Evolutionary conservation across 208 protist species (phyloP).

Genomic region (Sergeia podlipaevii): DNA sequence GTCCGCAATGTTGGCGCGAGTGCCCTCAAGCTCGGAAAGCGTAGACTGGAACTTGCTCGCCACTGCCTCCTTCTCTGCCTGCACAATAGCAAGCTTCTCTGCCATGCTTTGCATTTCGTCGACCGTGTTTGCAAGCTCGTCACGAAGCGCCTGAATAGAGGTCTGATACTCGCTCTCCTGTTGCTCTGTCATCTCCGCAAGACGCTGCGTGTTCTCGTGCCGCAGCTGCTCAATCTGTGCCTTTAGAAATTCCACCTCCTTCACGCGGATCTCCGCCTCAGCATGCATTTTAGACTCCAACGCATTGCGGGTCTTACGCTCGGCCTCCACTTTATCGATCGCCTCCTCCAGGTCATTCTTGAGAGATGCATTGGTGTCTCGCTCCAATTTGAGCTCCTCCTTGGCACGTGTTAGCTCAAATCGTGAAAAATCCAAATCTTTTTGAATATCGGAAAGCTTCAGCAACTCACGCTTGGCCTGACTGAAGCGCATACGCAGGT

Average conservation of each 20-base stretch:
- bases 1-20: constrained; percentile 1
- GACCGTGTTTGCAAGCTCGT: constrained; percentile 33
- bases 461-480: constrained; percentile 77
- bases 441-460: constrained; percentile 64
- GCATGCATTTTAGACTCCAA: constrained; percentile 23
- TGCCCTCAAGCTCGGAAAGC: constrained; percentile 17
- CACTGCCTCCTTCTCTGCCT: constrained; percentile 26
- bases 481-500: constrained; percentile 61
- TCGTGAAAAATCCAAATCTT: constrained; percentile 70
- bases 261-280: constrained; percentile 27
- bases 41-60: constrained; percentile 13
- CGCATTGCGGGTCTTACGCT: constrained; percentile 34
- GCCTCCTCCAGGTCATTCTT: constrained; percentile 55
- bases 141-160: constrained; percentile 56
- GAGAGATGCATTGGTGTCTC: constrained; percentile 33
- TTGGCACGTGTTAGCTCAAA: constrained; percentile 69
- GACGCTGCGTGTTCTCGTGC: constrained; percentile 36
- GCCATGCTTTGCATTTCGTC: constrained; percentile 17
- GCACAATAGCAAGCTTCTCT: constrained; percentile 24
- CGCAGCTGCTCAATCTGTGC: constrained; percentile 58
- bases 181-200: constrained; percentile 53
- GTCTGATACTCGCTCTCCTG: constrained; percentile 48
- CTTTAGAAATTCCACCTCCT: constrained; percentile 65
- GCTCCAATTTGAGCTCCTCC: constrained; percentile 60
- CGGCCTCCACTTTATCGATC: constrained; percentile 37